These are phyloP conservation scores for Mrakia frigida DNA, from an alignment of 768 basidiomycete genomes.

Conservation along the genomic window DNA sequence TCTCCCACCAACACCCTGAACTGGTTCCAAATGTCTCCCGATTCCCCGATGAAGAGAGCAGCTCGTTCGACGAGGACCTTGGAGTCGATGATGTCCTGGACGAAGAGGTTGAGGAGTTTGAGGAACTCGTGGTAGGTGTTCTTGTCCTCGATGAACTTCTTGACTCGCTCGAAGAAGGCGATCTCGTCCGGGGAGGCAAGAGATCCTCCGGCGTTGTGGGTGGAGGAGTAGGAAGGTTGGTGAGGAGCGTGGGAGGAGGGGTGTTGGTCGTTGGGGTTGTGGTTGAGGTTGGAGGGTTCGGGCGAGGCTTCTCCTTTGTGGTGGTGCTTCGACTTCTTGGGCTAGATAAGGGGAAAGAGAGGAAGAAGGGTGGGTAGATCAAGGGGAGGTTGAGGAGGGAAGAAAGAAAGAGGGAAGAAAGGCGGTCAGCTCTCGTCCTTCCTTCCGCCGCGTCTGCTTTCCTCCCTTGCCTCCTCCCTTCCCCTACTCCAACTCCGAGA, in stretches of 20 bases:
- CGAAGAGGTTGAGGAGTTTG: constrained; percentile 83
- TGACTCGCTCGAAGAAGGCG: constrained; percentile 87
- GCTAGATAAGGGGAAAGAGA: background rate
- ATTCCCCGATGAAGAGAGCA: constrained; percentile 68
- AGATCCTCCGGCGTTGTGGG: constrained; percentile 36
- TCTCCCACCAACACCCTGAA: constrained; percentile 83
- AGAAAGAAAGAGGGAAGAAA: background rate
- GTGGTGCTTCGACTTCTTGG: constrained; percentile 40
- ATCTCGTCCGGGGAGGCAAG: constrained; percentile 59
- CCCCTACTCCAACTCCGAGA: too few species aligned
- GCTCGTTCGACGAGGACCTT: constrained; percentile 74
- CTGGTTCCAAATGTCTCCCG: constrained; percentile 68
- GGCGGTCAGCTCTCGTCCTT: background rate
- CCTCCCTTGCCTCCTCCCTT: too few species aligned
- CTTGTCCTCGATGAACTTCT: constrained; percentile 50
- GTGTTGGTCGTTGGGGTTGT: constrained; percentile 13
- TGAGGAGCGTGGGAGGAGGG: constrained; percentile 28
- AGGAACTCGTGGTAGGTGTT: constrained; percentile 70
- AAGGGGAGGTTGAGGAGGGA: too few species aligned
- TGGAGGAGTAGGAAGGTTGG: constrained; percentile 34
- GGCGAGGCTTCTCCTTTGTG: constrained; percentile 34
- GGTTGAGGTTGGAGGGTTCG: constrained; percentile 41
- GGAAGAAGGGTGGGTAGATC: too few species aligned
- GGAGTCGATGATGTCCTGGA: constrained; percentile 83
- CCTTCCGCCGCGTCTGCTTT: too few species aligned